Evolutionary conservation across 1,284 basidiomycete genomes (phyloP), one percentile per base, ranked within the genome.

Genomic region (Tilletia indica): DNA sequence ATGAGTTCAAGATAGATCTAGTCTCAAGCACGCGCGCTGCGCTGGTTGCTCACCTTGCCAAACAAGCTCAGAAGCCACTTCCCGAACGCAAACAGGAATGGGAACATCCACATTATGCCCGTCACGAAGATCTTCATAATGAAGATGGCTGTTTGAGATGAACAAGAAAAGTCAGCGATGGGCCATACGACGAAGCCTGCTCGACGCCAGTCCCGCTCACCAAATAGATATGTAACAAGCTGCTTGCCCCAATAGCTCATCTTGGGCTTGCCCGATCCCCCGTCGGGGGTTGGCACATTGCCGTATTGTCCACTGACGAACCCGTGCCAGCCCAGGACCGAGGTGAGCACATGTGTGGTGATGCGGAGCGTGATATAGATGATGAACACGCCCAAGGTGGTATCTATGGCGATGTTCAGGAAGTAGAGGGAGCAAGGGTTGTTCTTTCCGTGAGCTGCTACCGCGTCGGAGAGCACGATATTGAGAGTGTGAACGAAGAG

Each of bases 61-160:
- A 93, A 90, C 90, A 93, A 93, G 73, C 89, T 89, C 45, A 99
- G 86, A 14, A 96, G 85, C 91, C 91, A 94, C 71, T 91, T 91
- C 16, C 91, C 93, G 36, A 92, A 83, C 14, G 87, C 86, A 78
- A 92, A 90, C 64, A 97, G 87, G 14, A 88, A 88, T 25, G 91
- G 81, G 25, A 82, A 75, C 58, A 83, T 89, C 82, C 91, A 90
- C 8, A 92, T 89, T 6, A 97, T 85, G 0, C 87, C 87, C 45
- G 97, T 86, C 16, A 98, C 92, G 64, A 92, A 85, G 49, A 93
- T 85, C 85, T 99, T 98, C 94, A 98, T 97, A n/a, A 90, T 87
- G 0, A 90, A 54, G 49, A 68, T 56, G 9, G 63, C 61, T 45
- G 54, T 21, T 48, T 38, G 61, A 11, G 34, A 38, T 8, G n/a